These are phyloP conservation scores for Agrostemma githago DNA, from an alignment of 148 eudicot species.

Conservation along the genomic window DNA sequence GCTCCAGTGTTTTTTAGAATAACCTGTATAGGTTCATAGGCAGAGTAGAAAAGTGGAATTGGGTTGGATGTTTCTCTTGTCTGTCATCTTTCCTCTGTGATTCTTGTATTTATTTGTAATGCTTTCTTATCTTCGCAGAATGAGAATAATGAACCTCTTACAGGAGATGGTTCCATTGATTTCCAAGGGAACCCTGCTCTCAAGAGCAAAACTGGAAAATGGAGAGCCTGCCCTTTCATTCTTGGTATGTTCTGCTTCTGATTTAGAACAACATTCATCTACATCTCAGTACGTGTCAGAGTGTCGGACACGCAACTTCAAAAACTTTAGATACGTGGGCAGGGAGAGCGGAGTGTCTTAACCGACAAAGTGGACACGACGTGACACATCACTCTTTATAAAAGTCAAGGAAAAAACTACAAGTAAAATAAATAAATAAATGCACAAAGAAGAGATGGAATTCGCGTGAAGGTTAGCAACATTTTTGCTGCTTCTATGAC, in stretches of 20 bases:
- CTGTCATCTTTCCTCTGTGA: background rate
- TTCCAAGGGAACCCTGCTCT: constrained; percentile 61
- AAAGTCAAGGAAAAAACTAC: too few species aligned
- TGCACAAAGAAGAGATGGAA: too few species aligned
- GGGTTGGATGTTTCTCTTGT: background rate
- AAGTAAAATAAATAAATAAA: too few species aligned
- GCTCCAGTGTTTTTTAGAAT: background rate
- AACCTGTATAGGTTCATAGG: too few species aligned
- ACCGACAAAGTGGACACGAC: too few species aligned
- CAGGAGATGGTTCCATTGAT: constrained; percentile 86
- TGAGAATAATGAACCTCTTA: constrained; percentile 4
- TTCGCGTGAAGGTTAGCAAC: too few species aligned
- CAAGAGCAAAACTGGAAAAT: constrained; percentile 71
- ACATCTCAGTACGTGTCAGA: too few species aligned
- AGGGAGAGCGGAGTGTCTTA: too few species aligned
- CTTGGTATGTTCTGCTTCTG: constrained; percentile 39
- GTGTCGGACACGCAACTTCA: too few species aligned
- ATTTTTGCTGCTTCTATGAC: too few species aligned
- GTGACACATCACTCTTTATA: too few species aligned
- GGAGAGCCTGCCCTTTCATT: constrained; percentile 85
- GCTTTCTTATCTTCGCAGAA: constrained; percentile 7
- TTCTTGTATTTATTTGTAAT: background rate
- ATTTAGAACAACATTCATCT: background rate
- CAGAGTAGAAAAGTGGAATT: background rate
- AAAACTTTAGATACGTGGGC: too few species aligned